A percentile compares a stretch with the other conserved stretches of the same genome.
phyloP scores from a whole-genome alignment of 768 basidiomycete genomes.

The Suillus decipiens region DNA sequence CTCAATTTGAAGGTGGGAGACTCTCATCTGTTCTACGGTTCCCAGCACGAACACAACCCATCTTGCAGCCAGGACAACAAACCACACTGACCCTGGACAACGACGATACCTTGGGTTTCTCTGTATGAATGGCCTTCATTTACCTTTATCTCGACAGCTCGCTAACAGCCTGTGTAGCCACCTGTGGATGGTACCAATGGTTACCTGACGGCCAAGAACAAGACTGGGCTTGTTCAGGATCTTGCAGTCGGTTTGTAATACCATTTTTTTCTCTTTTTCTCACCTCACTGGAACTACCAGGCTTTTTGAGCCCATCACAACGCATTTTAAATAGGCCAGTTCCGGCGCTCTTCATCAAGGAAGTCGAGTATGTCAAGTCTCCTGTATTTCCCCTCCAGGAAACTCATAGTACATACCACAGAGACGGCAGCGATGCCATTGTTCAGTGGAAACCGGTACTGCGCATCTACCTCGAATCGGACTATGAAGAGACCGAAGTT shows the following conservation, averaged over 20 bases:
- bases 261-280: neutral
- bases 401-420: neutral
- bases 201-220: neutral
- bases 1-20: neutral
- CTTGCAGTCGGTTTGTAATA: neutral
- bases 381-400: neutral
- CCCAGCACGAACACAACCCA: neutral
- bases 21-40: neutral
- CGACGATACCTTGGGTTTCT: neutral
- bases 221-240: neutral
- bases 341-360: constrained; percentile 4
- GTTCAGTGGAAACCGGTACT: neutral
- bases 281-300: neutral
- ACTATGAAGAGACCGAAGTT: constrained; percentile 1
- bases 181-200: neutral
- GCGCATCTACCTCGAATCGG: constrained; percentile 1
- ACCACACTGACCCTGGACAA: neutral
- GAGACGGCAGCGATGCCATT: neutral
- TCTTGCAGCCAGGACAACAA: neutral
- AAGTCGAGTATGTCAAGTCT: neutral
- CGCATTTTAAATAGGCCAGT: no score
- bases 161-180: neutral
- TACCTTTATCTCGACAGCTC: neutral
- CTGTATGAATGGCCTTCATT: neutral
- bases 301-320: neutral